Conservation (phyloP, 2,329 filamentous ascomycete species). For the Fusarium abutilonis region DNA sequence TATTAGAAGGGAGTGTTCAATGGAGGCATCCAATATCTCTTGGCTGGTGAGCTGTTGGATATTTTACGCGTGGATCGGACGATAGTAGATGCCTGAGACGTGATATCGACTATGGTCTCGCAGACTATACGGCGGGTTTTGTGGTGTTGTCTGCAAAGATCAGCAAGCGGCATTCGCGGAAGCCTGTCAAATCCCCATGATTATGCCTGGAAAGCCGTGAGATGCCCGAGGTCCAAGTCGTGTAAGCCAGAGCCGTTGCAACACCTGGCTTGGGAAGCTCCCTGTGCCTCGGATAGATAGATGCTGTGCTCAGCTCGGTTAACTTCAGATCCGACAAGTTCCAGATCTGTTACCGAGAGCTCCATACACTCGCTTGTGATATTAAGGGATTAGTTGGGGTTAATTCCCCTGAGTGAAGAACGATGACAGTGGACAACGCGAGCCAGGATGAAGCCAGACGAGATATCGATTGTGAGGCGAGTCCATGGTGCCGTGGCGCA, state of each 20-base stretch:
- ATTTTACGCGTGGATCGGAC: conserved; percentile 36
- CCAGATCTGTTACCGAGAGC: conserved; percentile 25
- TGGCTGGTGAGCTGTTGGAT: conserved; percentile 35
- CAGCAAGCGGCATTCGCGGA: conserved; percentile 18
- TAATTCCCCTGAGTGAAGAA: conserved; percentile 12
- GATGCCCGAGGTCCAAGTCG: background rate
- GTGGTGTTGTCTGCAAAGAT: conserved; percentile 30
- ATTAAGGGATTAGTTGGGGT: conserved; percentile 4
- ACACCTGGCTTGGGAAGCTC: conserved; percentile 3
- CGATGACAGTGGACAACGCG: conserved; percentile 17
- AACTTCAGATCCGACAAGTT: conserved; percentile 23
- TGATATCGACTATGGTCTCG: conserved; percentile 29
- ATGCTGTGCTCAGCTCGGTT: conserved; percentile 22
- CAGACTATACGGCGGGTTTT: conserved; percentile 11
- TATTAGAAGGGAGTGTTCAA: conserved; percentile 22
- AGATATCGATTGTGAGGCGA: conserved; percentile 35
- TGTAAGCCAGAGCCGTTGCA: conserved; percentile 3
- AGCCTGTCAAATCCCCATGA: conserved; percentile 20
- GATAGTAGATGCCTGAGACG: conserved; percentile 28
- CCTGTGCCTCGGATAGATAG: background rate
- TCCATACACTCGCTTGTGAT: conserved; percentile 18
- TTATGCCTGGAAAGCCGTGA: conserved; percentile 5
- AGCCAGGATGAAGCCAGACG: conserved; percentile 36
- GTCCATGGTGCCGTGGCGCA: conserved; percentile 25
- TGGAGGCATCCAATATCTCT: conserved; percentile 28